A percentile compares a stretch with the other conserved stretches of the same genome.
These are phyloP conservation scores for Phytophthora litchii DNA, from an alignment of 352 stramenopile species.

Conservation along the genomic window DNA sequence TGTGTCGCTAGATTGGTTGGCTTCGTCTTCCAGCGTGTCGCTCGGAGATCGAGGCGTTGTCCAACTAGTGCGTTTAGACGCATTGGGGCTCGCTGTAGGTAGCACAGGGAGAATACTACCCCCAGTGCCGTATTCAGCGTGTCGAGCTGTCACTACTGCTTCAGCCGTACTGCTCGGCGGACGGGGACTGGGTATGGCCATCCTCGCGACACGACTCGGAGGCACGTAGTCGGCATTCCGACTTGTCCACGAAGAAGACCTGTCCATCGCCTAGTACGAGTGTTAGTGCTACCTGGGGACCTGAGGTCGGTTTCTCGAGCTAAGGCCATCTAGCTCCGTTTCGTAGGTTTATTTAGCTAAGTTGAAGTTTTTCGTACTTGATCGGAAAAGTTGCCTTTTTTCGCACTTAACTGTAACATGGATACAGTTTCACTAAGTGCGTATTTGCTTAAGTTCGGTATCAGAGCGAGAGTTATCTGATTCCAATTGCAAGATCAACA, in stretches of 20 bases:
- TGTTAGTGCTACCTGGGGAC: background rate
- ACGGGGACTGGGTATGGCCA: constrained; percentile 37
- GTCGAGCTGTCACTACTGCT: constrained; percentile 31
- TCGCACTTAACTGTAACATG: constrained; percentile 11
- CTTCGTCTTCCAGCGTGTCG: constrained; percentile 15
- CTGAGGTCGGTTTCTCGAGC: constrained; percentile 13
- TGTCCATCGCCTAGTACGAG: constrained; percentile 11
- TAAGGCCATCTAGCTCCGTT: constrained; percentile 11
- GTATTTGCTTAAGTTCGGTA: constrained; percentile 1
- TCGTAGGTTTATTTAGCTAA: constrained; percentile 24
- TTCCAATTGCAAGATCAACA: constrained; percentile 5
- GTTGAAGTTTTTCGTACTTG: background rate
- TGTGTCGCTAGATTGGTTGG: constrained; percentile 15
- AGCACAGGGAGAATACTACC: constrained; percentile 49
- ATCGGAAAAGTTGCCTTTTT: constrained; percentile 17
- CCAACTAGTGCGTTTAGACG: constrained; percentile 54
- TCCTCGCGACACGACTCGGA: constrained; percentile 28
- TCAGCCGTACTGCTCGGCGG: constrained; percentile 23
- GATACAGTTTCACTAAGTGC: constrained; percentile 12
- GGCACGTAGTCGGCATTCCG: constrained; percentile 24
- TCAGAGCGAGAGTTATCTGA: constrained; percentile 16
- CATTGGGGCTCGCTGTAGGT: constrained; percentile 30
- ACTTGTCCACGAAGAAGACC: constrained; percentile 25
- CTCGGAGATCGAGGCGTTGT: constrained; percentile 42
- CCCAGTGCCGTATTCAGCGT: constrained; percentile 21